Conservation (phyloP, 768 basidiomycete genomes). For the Kwoniella sp. region DNA sequence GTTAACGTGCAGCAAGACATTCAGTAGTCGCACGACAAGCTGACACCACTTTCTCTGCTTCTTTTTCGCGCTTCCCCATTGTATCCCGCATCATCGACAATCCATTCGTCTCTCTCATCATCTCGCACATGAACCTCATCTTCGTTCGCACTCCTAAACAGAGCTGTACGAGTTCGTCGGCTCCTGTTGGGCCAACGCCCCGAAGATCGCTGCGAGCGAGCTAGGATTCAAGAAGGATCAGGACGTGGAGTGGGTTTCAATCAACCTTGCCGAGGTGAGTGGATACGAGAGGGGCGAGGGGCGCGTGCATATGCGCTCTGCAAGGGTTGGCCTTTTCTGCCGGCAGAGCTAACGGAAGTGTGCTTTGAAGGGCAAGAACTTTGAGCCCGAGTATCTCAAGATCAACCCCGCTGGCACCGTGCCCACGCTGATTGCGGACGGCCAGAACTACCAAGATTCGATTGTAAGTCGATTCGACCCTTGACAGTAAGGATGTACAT, state of each 20-base stretch:
- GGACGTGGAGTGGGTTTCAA: constrained; percentile 31
- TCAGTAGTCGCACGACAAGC: not conserved
- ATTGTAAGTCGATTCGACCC: constrained; percentile 19
- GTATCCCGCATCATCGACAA: not conserved
- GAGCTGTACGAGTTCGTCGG: constrained; percentile 41
- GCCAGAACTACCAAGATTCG: constrained; percentile 35
- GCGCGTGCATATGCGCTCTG: too few species aligned
- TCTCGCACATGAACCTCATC: not conserved
- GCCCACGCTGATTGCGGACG: constrained; percentile 36
- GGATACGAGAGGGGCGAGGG: too few species aligned
- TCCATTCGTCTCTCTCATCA: not conserved
- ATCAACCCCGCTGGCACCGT: constrained; percentile 39
- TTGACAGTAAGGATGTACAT: not conserved
- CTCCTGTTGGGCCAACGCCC: constrained; percentile 43
- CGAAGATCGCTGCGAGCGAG: constrained; percentile 36
- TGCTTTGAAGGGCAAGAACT: constrained; percentile 35
- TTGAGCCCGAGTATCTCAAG: constrained; percentile 43
- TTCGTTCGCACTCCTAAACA: constrained; percentile 1
- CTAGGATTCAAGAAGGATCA: constrained; percentile 26
- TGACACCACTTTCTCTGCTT: not conserved
- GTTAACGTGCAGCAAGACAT: not conserved
- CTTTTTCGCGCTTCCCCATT: not conserved
- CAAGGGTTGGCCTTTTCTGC: too few species aligned
- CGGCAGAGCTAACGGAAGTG: too few species aligned
- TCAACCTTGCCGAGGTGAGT: constrained; percentile 42